Evolutionary conservation across 768 basidiomycete species (phyloP).

Genomic region (Tylopilus cervinicoccineus): DNA sequence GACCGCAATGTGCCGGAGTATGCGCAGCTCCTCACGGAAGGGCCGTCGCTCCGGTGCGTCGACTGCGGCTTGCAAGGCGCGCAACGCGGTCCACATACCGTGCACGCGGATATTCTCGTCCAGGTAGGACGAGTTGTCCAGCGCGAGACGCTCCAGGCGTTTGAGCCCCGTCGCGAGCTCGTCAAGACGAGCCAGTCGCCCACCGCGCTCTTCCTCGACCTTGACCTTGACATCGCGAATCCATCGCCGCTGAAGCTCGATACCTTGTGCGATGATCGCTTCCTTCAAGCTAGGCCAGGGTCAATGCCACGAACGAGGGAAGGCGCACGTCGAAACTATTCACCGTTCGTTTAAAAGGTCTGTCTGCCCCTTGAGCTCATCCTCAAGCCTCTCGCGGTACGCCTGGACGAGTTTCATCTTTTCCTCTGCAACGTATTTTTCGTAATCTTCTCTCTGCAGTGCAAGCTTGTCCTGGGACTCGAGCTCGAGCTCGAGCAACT

Average conservation of each 20-base stretch:
- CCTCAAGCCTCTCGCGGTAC: slow-evolving; percentile 83
- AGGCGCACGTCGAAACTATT: slow-evolving; percentile 12
- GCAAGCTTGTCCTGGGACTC: slow-evolving; percentile 83
- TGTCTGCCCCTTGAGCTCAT: slow-evolving; percentile 83
- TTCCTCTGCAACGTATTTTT: slow-evolving; percentile 77
- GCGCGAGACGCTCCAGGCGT: slow-evolving; percentile 83
- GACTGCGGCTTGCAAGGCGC: slow-evolving; percentile 69
- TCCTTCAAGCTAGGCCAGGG: slow-evolving; percentile 68
- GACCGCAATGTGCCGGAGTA: slow-evolving; percentile 68
- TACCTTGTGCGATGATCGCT: slow-evolving; percentile 93
- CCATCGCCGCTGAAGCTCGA: slow-evolving; percentile 96
- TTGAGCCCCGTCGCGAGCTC: slow-evolving; percentile 88
- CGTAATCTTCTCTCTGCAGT: slow-evolving; percentile 81
- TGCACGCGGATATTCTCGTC: slow-evolving; percentile 93
- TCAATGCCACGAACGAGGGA: neutral
- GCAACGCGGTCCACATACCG: slow-evolving; percentile 88
- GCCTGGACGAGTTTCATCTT: slow-evolving; percentile 62
- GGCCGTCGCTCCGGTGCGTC: slow-evolving; percentile 66
- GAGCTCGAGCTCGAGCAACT: slow-evolving; percentile 80
- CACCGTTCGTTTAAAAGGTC: slow-evolving; percentile 95
- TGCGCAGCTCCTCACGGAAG: slow-evolving; percentile 87
- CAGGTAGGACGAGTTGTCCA: slow-evolving; percentile 87
- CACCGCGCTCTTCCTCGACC: slow-evolving; percentile 95
- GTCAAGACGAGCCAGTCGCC: slow-evolving; percentile 90
- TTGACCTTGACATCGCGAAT: slow-evolving; percentile 93